A percentile compares a stretch with the other conserved stretches of the same genome.
phyloP scores from a whole-genome alignment of 2,329 filamentous ascomycete species.

The Canariomyces notabilis region DNA sequence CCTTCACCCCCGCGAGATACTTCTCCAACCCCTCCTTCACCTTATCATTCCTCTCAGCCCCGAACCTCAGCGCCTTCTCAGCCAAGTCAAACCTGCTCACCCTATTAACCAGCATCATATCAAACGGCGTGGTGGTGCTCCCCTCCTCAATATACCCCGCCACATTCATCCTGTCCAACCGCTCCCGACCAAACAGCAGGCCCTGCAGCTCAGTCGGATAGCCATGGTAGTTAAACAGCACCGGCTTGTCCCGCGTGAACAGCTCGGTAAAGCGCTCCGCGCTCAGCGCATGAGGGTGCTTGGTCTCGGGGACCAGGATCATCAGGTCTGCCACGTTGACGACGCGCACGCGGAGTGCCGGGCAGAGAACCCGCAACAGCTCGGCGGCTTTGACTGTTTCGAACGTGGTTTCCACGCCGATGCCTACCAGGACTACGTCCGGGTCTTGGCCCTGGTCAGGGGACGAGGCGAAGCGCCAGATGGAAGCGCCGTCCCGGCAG shows the following conservation, averaged over 20 bases:
- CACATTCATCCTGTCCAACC: constrained; percentile 48
- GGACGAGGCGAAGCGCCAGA: constrained; percentile 59
- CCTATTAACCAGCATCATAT: constrained; percentile 62
- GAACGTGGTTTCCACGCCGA: constrained; percentile 62
- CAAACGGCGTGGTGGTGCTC: constrained; percentile 62
- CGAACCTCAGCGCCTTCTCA: constrained; percentile 47
- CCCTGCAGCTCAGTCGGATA: constrained; percentile 58
- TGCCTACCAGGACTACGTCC: constrained; percentile 59
- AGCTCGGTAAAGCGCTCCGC: constrained; percentile 47
- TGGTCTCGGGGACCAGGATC: constrained; percentile 50
- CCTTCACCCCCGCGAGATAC: constrained; percentile 43
- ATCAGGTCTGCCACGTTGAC: constrained; percentile 64
- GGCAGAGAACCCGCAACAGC: constrained; percentile 45
- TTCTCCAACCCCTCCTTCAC: constrained; percentile 42
- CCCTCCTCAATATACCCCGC: constrained; percentile 61
- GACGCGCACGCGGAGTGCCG: constrained; percentile 53
- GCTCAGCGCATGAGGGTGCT: constrained; percentile 55
- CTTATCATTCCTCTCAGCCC: constrained; percentile 41
- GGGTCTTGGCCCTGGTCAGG: constrained; percentile 40
- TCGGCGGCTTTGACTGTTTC: constrained; percentile 58
- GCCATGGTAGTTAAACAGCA: constrained; percentile 65
- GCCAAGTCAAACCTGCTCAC: constrained; percentile 58
- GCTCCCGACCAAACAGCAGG: constrained; percentile 53
- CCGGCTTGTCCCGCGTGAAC: constrained; percentile 50
- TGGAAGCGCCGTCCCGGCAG: constrained; percentile 53